These are phyloP conservation scores for Cryptococcus sp. DNA, from an alignment of 1,284 basidiomycete genomes.

Conservation along the genomic window DNA sequence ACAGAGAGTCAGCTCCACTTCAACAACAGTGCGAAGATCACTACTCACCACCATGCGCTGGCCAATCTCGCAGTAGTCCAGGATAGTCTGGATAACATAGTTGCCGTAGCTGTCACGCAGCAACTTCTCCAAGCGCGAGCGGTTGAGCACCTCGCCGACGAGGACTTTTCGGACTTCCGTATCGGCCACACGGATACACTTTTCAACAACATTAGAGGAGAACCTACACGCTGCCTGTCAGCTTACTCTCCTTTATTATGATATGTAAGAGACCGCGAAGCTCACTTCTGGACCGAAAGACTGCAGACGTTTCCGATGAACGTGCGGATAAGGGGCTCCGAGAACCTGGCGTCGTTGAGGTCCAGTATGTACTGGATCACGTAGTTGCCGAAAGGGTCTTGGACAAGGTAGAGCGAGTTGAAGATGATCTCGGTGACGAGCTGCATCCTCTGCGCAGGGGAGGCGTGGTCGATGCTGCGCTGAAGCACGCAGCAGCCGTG, in stretches of 20 bases:
- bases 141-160: conserved; percentile 93
- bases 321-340: conserved; percentile 94
- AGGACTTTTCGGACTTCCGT: conserved; percentile 89
- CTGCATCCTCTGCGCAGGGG: conserved; percentile 78
- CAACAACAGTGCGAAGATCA: conserved; percentile 39
- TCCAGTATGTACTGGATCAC: conserved; percentile 84
- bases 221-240: conserved; percentile 21
- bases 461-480: conserved; percentile 97
- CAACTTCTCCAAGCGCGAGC: conserved; percentile 90
- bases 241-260: background rate
- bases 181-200: conserved; percentile 98
- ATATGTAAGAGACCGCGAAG: conserved; percentile 95
- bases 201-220: conserved; percentile 40
- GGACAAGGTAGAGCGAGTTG: conserved; percentile 94
- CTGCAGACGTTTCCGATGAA: conserved; percentile 98
- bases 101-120: conserved; percentile 91
- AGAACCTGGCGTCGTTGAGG: conserved; percentile 96
- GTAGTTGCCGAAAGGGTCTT: conserved; percentile 85
- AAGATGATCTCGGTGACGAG: conserved; percentile 98
- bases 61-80: conserved; percentile 87
- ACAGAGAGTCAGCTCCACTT: conserved; percentile 4
- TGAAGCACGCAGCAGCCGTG: conserved; percentile 99
- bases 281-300: conserved; percentile 96
- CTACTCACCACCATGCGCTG: conserved; percentile 63
- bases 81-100: conserved; percentile 90